Evolutionary conservation across 75 land plant genomes (phyloP).

Genomic region (Larix kaempferi): DNA sequence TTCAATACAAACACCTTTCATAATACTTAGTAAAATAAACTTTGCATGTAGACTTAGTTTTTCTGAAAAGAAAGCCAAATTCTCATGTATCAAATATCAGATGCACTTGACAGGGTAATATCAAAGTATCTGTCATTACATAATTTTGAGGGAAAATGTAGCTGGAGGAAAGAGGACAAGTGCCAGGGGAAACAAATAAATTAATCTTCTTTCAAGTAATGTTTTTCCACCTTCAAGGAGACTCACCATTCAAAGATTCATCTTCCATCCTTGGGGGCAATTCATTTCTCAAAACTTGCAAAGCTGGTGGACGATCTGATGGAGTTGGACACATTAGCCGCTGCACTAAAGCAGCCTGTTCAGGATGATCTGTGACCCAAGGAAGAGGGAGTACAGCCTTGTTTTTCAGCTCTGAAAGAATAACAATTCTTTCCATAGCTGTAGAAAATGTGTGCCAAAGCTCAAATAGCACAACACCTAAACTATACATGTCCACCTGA

Average conservation of each 20-base stretch:
- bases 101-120: too few relatives aligned
- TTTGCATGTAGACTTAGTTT: not conserved
- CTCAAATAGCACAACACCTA: conserved; percentile 93
- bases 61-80: not conserved
- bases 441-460: conserved; percentile 93
- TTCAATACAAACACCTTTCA: not conserved
- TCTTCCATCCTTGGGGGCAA: conserved; percentile 95
- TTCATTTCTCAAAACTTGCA: conserved; percentile 63
- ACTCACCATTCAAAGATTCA: conserved; percentile 75
- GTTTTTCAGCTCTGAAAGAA: conserved; percentile 78
- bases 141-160: too few relatives aligned
- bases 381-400: conserved; percentile 58
- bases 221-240: too few relatives aligned
- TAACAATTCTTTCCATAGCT: conserved; percentile 75
- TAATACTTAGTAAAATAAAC: not conserved
- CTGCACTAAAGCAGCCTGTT: conserved; percentile 65
- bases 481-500: conserved; percentile 97
- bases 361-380: conserved; percentile 72
- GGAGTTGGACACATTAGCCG: conserved; percentile 78
- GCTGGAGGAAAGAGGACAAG: too few relatives aligned
- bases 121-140: too few relatives aligned
- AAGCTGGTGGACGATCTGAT: conserved; percentile 90
- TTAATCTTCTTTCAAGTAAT: too few relatives aligned
- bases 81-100: too few relatives aligned
- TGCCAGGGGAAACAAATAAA: too few relatives aligned